Evolutionary conservation across 2,329 filamentous ascomycete species (phyloP).

Genomic region (Penicillium nordicum): DNA sequence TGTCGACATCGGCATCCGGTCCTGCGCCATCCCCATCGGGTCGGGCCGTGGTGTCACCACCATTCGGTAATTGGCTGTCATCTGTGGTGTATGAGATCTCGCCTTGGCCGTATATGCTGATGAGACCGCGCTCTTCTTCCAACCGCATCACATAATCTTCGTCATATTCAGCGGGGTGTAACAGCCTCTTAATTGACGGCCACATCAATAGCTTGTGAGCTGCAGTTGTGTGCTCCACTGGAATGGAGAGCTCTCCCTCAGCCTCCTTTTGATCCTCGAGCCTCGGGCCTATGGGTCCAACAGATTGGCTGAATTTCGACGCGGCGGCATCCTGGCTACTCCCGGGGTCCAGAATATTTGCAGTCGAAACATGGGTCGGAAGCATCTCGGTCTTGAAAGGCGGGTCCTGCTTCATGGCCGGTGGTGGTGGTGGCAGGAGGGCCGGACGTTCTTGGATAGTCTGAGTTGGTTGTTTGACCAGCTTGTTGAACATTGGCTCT

Average conservation of each 20-base stretch:
- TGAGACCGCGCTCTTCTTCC: conserved; percentile 69
- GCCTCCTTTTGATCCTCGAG: conserved; percentile 25
- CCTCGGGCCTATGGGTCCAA: neutral
- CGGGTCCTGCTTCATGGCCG: neutral
- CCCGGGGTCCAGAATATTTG: neutral
- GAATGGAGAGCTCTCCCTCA: conserved; percentile 65
- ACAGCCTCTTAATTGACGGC: conserved; percentile 64
- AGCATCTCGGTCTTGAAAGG: neutral
- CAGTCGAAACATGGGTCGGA: neutral
- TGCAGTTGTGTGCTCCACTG: conserved; percentile 84
- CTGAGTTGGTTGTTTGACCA: neutral
- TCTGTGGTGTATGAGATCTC: conserved; percentile 65
- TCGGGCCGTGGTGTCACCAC: conserved; percentile 3
- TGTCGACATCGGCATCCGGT: conserved; percentile 45
- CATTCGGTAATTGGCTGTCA: conserved; percentile 37
- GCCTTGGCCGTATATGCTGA: conserved; percentile 74
- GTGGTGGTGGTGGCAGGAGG: neutral
- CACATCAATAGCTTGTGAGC: conserved; percentile 76
- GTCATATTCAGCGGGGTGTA: conserved; percentile 54
- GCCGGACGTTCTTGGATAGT: neutral
- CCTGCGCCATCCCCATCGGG: conserved; percentile 13
- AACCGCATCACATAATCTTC: conserved; percentile 71
- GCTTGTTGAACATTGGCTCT: neutral
- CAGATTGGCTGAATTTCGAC: neutral
- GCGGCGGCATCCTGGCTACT: neutral